These are phyloP conservation scores for Cyberlindnera euphorbiae DNA, from an alignment of 805 yeast genomes.

Conservation along the genomic window DNA sequence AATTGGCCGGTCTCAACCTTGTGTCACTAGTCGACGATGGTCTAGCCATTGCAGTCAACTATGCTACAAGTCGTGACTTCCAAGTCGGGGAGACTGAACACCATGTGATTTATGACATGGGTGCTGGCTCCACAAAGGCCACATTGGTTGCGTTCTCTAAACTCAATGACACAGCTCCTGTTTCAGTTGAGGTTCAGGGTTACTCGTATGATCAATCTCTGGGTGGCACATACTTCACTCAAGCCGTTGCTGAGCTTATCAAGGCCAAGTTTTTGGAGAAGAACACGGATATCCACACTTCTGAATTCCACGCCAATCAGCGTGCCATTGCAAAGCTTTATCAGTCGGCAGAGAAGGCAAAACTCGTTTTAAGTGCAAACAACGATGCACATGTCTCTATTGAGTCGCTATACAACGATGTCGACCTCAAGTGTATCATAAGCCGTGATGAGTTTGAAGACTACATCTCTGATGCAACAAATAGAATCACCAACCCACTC, in stretches of 20 bases:
- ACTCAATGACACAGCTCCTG: constrained; percentile 36
- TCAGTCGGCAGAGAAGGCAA: constrained; percentile 86
- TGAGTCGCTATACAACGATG: constrained; percentile 69
- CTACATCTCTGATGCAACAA: constrained; percentile 35
- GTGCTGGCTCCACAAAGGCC: constrained; percentile 87
- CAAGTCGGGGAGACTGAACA: constrained; percentile 40
- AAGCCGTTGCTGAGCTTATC: constrained; percentile 56
- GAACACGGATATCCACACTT: constrained; percentile 34
- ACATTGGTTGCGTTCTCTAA: constrained; percentile 68
- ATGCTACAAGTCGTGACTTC: constrained; percentile 54
- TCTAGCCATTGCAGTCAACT: constrained; percentile 83
- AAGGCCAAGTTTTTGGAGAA: constrained; percentile 50
- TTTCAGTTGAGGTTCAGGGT: constrained; percentile 61
- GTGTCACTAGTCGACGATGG: constrained; percentile 83
- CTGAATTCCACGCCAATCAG: constrained; percentile 40
- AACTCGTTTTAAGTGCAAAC: constrained; percentile 83
- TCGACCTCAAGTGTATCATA: constrained; percentile 65
- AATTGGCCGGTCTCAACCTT: constrained; percentile 59
- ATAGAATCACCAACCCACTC: constrained; percentile 51
- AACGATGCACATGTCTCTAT: constrained; percentile 69
- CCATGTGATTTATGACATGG: constrained; percentile 82
- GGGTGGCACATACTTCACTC: constrained; percentile 76
- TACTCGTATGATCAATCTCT: constrained; percentile 61
- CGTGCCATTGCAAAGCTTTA: constrained; percentile 63
- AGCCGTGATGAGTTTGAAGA: constrained; percentile 81